These are phyloP conservation scores for Ogataea paradorogensis DNA, from an alignment of 805 yeast genomes.

Conservation along the genomic window DNA sequence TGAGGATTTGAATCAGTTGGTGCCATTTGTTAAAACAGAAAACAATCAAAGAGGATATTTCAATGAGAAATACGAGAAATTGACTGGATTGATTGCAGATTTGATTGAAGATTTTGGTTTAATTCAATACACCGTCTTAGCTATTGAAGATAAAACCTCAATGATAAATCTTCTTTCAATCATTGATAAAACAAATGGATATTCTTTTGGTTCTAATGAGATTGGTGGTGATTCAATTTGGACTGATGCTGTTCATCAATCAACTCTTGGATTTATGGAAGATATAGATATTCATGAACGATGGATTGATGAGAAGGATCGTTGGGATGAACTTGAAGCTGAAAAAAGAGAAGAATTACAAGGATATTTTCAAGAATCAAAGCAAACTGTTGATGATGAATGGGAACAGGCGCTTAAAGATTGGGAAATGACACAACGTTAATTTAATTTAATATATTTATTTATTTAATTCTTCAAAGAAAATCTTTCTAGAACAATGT, in stretches of 20 bases:
- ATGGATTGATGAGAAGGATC: constrained; percentile 85
- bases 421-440: constrained; percentile 44
- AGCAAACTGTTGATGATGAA: constrained; percentile 60
- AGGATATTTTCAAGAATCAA: constrained; percentile 32
- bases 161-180: constrained; percentile 79
- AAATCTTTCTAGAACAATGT: background rate
- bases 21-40: constrained; percentile 70
- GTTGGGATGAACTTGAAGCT: constrained; percentile 64
- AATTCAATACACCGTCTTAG: constrained; percentile 83
- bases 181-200: constrained; percentile 91
- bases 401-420: constrained; percentile 63
- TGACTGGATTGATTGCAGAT: constrained; percentile 78
- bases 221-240: constrained; percentile 96
- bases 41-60: constrained; percentile 63
- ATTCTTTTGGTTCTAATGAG: constrained; percentile 88
- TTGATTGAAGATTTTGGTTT: constrained; percentile 83
- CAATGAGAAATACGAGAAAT: constrained; percentile 43
- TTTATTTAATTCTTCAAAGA: background rate
- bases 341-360: constrained; percentile 42
- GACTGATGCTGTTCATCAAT: constrained; percentile 90
- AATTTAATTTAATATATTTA: background rate
- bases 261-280: constrained; percentile 50
- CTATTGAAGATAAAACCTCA: constrained; percentile 86
- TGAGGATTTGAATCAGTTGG: constrained; percentile 69
- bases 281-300: constrained; percentile 85